Evolutionary conservation across 371 early-diverging fungal genomes (phyloP).

Genomic region (Mortierella sp.): DNA sequence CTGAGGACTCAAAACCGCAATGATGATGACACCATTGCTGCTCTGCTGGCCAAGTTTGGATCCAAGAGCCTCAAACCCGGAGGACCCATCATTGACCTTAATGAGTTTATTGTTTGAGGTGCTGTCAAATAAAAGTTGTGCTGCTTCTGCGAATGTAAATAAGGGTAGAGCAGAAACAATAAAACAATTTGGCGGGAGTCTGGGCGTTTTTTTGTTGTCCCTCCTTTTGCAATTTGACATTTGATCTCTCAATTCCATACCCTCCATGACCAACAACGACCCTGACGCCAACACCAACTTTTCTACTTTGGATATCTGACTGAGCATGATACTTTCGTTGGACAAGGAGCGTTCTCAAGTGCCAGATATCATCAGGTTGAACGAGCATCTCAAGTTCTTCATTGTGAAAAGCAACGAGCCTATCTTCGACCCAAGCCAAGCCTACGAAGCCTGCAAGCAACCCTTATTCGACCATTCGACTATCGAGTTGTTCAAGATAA

Average conservation of each 20-base stretch:
- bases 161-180: no score
- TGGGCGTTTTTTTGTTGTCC: no score
- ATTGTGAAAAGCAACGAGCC: background rate
- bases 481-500: background rate
- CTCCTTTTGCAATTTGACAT: no score
- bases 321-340: background rate
- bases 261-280: no score
- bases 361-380: background rate
- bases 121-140: no score
- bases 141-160: no score
- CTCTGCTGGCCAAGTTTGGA: background rate
- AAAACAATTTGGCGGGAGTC: no score
- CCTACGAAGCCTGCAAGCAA: background rate
- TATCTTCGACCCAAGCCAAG: background rate
- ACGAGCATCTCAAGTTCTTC: background rate
- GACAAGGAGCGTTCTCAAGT: background rate
- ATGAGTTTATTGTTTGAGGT: background rate
- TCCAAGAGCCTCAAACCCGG: background rate
- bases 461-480: background rate
- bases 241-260: no score
- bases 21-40: background rate
- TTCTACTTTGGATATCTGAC: no score
- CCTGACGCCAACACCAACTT: no score
- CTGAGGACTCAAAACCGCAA: background rate
- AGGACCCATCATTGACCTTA: background rate